Conservation (phyloP, 371 early-diverging fungal genomes). For the Mortierella sp. region DNA sequence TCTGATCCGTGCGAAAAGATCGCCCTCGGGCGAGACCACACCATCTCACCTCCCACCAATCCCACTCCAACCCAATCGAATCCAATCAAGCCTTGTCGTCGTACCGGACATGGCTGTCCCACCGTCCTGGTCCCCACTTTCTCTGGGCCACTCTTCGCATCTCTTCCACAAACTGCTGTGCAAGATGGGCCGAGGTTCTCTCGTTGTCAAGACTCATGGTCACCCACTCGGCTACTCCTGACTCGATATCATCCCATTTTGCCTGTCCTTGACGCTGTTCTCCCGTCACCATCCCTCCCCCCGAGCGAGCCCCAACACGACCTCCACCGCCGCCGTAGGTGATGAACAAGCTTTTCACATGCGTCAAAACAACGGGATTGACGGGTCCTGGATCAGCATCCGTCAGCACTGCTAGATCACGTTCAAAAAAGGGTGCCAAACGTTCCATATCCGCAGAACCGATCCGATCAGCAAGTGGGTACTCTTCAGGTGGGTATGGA, state of each 20-base stretch:
- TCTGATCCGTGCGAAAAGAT: no score
- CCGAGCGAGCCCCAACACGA: not conserved
- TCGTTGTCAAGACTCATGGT: slow-evolving; percentile 6
- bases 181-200: slow-evolving; percentile 14
- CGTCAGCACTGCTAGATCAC: slow-evolving; percentile 40
- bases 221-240: slow-evolving; percentile 35
- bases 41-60: no score
- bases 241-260: slow-evolving; percentile 14
- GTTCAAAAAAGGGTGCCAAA: slow-evolving; percentile 35
- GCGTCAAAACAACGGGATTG: slow-evolving; percentile 20
- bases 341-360: slow-evolving; percentile 23
- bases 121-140: slow-evolving; percentile 15
- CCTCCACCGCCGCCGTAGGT: slow-evolving; percentile 2
- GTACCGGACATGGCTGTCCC: slow-evolving; percentile 25
- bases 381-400: slow-evolving; percentile 1
- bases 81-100: no score
- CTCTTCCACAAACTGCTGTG: slow-evolving; percentile 26
- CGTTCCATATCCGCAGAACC: slow-evolving; percentile 37
- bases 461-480: slow-evolving; percentile 52
- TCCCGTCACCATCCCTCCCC: not conserved
- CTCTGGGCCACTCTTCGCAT: slow-evolving; percentile 28
- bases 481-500: slow-evolving; percentile 16
- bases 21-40: no score
- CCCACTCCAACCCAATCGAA: no score
- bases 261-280: not conserved